Percentiles rank a stretch among this genome's conserved stretches.
Conservation (phyloP, 2,329 filamentous ascomycete species). For the Penicillium aurantiogriseum region DNA sequence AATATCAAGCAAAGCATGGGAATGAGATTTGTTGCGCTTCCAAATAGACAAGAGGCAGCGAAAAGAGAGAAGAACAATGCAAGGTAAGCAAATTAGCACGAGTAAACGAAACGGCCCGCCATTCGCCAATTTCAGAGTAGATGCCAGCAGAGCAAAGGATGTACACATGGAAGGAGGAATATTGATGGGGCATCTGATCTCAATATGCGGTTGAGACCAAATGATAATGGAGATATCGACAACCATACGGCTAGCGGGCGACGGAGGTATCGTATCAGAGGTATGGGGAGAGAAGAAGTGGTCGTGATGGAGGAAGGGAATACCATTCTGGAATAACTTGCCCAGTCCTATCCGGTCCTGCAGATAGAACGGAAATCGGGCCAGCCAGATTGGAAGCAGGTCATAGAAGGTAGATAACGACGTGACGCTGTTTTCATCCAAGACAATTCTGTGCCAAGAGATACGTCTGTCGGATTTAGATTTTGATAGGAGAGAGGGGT, state of each 20-base stretch:
- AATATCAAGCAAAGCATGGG: constrained; percentile 14
- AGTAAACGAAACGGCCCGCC: constrained; percentile 6
- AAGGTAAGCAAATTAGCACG: not conserved
- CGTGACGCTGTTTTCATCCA: not conserved
- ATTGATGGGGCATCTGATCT: constrained; percentile 21
- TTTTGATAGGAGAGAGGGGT: constrained; percentile 49
- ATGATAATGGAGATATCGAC: not conserved
- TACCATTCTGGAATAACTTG: not conserved
- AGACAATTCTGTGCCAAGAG: not conserved
- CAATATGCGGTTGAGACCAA: constrained; percentile 22
- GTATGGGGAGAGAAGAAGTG: not conserved
- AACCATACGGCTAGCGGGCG: not conserved
- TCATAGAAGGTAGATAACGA: not conserved
- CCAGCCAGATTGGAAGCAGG: constrained; percentile 16
- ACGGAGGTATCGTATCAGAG: not conserved
- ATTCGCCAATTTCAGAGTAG: constrained; percentile 11
- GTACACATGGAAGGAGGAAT: constrained; percentile 15
- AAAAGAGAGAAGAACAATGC: not conserved
- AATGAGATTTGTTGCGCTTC: constrained; percentile 9
- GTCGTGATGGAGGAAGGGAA: not conserved
- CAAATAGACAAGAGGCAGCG: not conserved
- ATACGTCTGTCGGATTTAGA: constrained; percentile 42
- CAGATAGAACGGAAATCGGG: constrained; percentile 13
- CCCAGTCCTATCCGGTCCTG: constrained; percentile 1
- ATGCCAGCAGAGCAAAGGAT: constrained; percentile 13